Conservation (phyloP, 2,329 filamentous ascomycete species). For the Botrytis sinoallii region DNA sequence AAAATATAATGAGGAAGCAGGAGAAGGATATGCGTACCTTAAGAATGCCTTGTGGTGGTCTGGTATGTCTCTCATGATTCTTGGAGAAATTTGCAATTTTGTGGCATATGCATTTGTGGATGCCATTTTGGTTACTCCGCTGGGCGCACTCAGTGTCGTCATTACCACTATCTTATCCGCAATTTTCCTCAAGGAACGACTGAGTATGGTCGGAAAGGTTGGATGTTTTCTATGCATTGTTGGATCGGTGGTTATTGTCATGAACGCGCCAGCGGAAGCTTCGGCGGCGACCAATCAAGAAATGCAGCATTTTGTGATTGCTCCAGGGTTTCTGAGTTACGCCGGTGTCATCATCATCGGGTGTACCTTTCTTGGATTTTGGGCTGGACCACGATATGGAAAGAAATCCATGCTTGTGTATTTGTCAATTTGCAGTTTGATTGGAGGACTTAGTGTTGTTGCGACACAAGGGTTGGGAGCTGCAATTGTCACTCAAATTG, state of each 20-base stretch:
- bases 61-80: conserved; percentile 94
- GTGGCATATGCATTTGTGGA: conserved; percentile 96
- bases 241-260: conserved; percentile 86
- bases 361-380: conserved; percentile 69
- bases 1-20: conserved; percentile 93
- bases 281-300: conserved; percentile 85
- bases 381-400: conserved; percentile 81
- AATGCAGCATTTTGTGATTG: conserved; percentile 83
- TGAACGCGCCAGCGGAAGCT: conserved; percentile 86
- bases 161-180: conserved; percentile 87
- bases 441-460: conserved; percentile 91
- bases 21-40: conserved; percentile 95
- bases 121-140: conserved; percentile 88
- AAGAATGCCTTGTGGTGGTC: conserved; percentile 95
- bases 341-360: conserved; percentile 78
- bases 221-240: conserved; percentile 94
- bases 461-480: conserved; percentile 90
- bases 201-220: conserved; percentile 95
- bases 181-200: conserved; percentile 90
- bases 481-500: conserved; percentile 82
- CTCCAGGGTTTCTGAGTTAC: conserved; percentile 83
- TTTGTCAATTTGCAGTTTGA: conserved; percentile 90
- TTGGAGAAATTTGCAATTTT: conserved; percentile 96
- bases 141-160: conserved; percentile 89
- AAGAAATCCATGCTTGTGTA: conserved; percentile 99